A percentile compares a stretch with the other conserved stretches of the same genome.
These are phyloP conservation scores for Lichtheimia corymbifera DNA, from an alignment of 371 early-diverging fungal genomes.

Conservation along the genomic window DNA sequence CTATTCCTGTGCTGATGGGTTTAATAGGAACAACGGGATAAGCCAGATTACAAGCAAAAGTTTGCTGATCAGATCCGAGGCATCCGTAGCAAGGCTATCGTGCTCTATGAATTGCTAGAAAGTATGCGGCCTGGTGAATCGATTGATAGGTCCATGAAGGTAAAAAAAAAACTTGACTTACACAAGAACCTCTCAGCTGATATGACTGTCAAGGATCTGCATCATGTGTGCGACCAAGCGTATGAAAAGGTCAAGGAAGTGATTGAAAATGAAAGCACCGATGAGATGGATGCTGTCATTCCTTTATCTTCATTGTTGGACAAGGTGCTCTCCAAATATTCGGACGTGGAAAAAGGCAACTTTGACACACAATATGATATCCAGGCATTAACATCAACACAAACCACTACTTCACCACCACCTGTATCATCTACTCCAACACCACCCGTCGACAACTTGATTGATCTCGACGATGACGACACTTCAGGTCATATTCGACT, in stretches of 20 bases:
- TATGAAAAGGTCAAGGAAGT: conserved; percentile 70
- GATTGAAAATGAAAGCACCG: conserved; percentile 49
- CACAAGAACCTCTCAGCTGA: background rate
- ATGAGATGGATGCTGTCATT: conserved; percentile 39
- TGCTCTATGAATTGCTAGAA: conserved; percentile 80
- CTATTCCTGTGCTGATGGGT: background rate
- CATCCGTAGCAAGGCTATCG: conserved; percentile 77
- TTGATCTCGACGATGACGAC: conserved; percentile 63
- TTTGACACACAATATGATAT: conserved; percentile 47
- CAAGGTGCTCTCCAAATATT: conserved; percentile 75
- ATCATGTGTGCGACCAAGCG: conserved; percentile 38
- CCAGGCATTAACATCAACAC: conserved; percentile 15
- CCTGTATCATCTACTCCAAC: background rate
- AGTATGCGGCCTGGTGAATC: conserved; percentile 65
- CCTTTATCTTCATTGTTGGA: conserved; percentile 80
- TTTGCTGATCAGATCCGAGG: conserved; percentile 80
- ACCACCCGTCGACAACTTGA: conserved; percentile 39
- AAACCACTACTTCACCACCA: conserved; percentile 19
- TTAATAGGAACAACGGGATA: conserved; percentile 68
- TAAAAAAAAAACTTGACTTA: background rate
- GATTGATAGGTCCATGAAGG: conserved; percentile 53
- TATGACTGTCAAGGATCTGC: conserved; percentile 35
- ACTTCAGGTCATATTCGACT: background rate
- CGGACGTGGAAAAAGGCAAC: conserved; percentile 65
- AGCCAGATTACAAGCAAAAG: conserved; percentile 82